Conservation (phyloP, 1,284 basidiomycete genomes). For the Sphagnurus paluster region DNA sequence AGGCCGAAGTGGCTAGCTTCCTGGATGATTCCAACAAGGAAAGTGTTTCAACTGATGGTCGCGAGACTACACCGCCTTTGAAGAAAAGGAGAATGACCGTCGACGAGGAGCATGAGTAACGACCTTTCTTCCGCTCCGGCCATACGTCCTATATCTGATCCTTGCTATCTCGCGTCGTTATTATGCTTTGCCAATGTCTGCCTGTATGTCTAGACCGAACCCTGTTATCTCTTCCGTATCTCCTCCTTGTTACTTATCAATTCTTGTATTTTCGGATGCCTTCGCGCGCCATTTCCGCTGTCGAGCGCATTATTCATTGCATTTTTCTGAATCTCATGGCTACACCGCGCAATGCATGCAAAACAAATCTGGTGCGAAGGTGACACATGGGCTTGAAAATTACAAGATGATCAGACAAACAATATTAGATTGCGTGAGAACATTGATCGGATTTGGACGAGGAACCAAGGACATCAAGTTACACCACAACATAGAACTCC, state of each 20-base stretch:
- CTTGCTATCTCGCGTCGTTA: conserved; percentile 26
- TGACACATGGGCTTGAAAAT: conserved; percentile 7
- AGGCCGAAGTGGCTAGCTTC: conserved; percentile 31
- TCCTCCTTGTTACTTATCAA: conserved; percentile 11
- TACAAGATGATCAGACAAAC: conserved; percentile 17
- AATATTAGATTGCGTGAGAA: conserved; percentile 24
- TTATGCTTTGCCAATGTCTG: conserved; percentile 23
- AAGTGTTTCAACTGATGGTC: conserved; percentile 10
- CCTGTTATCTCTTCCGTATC: conserved; percentile 16
- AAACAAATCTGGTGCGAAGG: background rate
- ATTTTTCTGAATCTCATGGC: conserved; percentile 8
- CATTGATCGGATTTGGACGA: conserved; percentile 22
- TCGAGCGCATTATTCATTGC: conserved; percentile 7
- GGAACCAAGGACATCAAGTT: conserved; percentile 21
- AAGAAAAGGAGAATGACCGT: conserved; percentile 44
- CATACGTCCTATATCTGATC: conserved; percentile 20
- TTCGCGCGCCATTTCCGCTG: conserved; percentile 2
- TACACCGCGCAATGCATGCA: conserved; percentile 1
- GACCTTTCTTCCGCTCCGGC: conserved; percentile 18
- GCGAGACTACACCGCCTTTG: conserved; percentile 38
- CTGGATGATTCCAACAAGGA: conserved; percentile 22
- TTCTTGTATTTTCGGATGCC: conserved; percentile 14
- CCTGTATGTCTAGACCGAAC: conserved; percentile 20
- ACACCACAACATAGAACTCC: conserved; percentile 23
- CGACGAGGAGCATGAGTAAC: conserved; percentile 17